Percentiles rank a stretch among this genome's conserved stretches.
These are phyloP conservation scores for Platismatia glauca DNA, from an alignment of 495 filamentous ascomycete genomes.

Conservation along the genomic window DNA sequence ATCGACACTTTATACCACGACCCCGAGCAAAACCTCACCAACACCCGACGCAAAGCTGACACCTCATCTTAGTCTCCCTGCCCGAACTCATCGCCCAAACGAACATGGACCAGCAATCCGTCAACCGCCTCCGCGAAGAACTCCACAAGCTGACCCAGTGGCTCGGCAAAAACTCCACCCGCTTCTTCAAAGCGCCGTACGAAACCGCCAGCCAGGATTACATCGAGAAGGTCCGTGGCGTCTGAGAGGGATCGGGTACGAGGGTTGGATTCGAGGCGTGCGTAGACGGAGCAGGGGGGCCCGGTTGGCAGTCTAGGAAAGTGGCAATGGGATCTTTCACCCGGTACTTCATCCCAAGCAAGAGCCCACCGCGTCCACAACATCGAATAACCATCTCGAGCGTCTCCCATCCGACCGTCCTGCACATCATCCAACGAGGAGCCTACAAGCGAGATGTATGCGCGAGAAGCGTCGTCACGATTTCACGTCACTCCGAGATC, in stretches of 20 bases:
- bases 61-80: conserved; percentile 56
- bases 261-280: neutral
- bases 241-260: conserved; percentile 14
- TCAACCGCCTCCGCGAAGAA: conserved; percentile 80
- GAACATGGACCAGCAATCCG: conserved; percentile 89
- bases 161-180: conserved; percentile 61
- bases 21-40: neutral
- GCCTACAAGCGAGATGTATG: neutral
- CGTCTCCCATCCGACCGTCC: neutral
- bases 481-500: too few relatives aligned
- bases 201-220: conserved; percentile 55
- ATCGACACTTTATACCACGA: neutral
- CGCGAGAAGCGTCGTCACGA: too few relatives aligned
- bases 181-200: conserved; percentile 73
- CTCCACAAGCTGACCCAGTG: conserved; percentile 70
- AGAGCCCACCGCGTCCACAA: too few relatives aligned
- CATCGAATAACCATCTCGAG: neutral
- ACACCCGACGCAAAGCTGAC: neutral
- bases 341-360: neutral
- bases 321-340: neutral
- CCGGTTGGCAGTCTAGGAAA: too few relatives aligned
- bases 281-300: too few relatives aligned
- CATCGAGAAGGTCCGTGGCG: conserved; percentile 44
- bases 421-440: neutral
- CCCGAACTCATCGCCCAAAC: conserved; percentile 94